These are phyloP conservation scores for Rubia peregrina DNA, from an alignment of 305 asterid species.

Conservation along the genomic window DNA sequence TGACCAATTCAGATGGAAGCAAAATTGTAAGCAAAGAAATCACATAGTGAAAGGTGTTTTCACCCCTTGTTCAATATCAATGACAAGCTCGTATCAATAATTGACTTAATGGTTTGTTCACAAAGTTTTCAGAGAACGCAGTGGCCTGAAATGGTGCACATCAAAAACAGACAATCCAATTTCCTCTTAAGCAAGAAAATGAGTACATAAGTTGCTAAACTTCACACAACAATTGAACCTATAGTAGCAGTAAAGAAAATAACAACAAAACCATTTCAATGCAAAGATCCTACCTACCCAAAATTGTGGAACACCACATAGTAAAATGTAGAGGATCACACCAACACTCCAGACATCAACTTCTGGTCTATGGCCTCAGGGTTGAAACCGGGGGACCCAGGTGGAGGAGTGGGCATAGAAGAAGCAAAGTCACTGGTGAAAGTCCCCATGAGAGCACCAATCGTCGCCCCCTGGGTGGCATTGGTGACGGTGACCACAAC, in stretches of 20 bases:
- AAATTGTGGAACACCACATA: slow-evolving; percentile 78
- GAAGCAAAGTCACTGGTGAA: slow-evolving; percentile 52
- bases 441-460: slow-evolving; percentile 74
- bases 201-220: not conserved
- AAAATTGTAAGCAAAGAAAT: too few relatives aligned
- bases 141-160: too few relatives aligned
- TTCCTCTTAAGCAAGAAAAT: too few relatives aligned
- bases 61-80: too few relatives aligned
- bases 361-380: slow-evolving; percentile 82
- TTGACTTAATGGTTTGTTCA: too few relatives aligned
- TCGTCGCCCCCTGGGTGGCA: slow-evolving; percentile 67
- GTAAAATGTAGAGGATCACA: slow-evolving; percentile 68
- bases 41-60: too few relatives aligned
- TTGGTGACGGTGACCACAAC: slow-evolving; percentile 70
- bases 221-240: not conserved
- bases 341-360: slow-evolving; percentile 91
- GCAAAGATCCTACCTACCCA: slow-evolving; percentile 59
- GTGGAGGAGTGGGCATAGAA: slow-evolving; percentile 54
- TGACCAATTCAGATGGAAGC: too few relatives aligned
- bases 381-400: slow-evolving; percentile 43
- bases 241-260: not conserved
- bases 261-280: not conserved
- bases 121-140: too few relatives aligned
- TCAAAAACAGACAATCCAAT: too few relatives aligned
- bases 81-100: too few relatives aligned